phyloP scores from a whole-genome alignment of 2,329 filamentous ascomycete species.

The Colletotrichum ledebouriae region DNA sequence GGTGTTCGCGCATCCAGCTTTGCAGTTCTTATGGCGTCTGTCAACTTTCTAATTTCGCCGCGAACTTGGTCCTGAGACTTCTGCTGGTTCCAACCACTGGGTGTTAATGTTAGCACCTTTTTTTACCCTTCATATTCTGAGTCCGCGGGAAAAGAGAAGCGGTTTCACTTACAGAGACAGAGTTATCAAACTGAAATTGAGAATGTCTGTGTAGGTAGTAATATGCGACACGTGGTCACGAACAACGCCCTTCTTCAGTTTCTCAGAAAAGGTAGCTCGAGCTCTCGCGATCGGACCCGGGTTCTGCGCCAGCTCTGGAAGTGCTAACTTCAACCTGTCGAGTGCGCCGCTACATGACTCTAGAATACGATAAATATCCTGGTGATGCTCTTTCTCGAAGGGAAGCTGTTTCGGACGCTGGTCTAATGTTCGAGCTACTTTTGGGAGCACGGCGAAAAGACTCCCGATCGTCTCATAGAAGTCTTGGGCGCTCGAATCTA shows the following conservation, averaged over 20 bases:
- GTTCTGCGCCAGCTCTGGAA: conserved; percentile 45
- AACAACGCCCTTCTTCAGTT: conserved; percentile 45
- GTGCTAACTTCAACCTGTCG: conserved; percentile 41
- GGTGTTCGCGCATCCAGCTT: conserved; percentile 38
- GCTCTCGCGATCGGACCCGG: conserved; percentile 42
- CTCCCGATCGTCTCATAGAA: conserved; percentile 45
- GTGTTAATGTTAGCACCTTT: background rate
- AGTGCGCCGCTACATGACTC: conserved; percentile 45
- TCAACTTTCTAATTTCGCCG: conserved; percentile 46
- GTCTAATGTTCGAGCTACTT: conserved; percentile 42
- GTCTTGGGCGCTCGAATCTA: conserved; percentile 44
- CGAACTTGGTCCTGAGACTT: conserved; percentile 48
- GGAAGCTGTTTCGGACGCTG: conserved; percentile 43
- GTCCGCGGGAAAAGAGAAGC: background rate
- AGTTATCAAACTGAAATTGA: conserved; percentile 48
- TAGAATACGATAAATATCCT: conserved; percentile 45
- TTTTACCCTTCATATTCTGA: too few species aligned
- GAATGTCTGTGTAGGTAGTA: conserved; percentile 46
- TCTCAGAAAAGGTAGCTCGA: conserved; percentile 43
- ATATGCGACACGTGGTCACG: conserved; percentile 46
- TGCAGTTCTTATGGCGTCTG: conserved; percentile 44
- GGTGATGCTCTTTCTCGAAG: conserved; percentile 47
- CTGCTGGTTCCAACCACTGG: conserved; percentile 44
- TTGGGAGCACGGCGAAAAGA: conserved; percentile 42
- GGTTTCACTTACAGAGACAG: conserved; percentile 44